phyloP scores from a whole-genome alignment of 352 stramenopile genomes.

The Pythium phragmiticola region DNA sequence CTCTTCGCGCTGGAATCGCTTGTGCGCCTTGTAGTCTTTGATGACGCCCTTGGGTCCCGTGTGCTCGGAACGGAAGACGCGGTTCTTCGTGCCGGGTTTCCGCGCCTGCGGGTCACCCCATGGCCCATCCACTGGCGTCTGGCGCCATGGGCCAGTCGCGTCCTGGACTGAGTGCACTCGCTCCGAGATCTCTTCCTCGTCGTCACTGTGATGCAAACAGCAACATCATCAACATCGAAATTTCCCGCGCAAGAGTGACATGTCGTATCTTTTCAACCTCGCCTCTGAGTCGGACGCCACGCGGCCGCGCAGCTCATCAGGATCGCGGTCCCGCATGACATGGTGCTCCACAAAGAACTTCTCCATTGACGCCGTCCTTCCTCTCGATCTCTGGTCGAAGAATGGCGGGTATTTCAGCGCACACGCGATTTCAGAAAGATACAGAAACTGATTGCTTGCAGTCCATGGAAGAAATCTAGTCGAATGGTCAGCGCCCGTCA shows the following conservation, averaged over 20 bases:
- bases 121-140: conserved; percentile 42
- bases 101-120: conserved; percentile 46
- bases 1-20: conserved; percentile 56
- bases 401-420: not conserved
- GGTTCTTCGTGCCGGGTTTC: conserved; percentile 29
- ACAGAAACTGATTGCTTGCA: not conserved
- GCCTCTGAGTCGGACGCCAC: conserved; percentile 75
- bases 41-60: conserved; percentile 83
- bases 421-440: conserved; percentile 1
- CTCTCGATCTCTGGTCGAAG: not conserved
- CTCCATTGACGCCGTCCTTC: conserved; percentile 45
- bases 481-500: not conserved
- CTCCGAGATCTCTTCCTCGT: conserved; percentile 55
- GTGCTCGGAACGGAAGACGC: conserved; percentile 59
- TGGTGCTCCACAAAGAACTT: conserved; percentile 80
- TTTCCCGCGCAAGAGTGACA: conserved; percentile 21
- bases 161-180: conserved; percentile 69
- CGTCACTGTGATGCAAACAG: conserved; percentile 27
- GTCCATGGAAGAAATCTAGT: conserved; percentile 18
- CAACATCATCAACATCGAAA: not conserved
- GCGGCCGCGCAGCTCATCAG: conserved; percentile 49
- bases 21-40: conserved; percentile 82
- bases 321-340: conserved; percentile 70
- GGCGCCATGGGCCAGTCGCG: conserved; percentile 64
- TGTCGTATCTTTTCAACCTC: conserved; percentile 31